Evolutionary conservation across 371 early-diverging fungal genomes (phyloP).

Genomic region (Mucor irregularis): DNA sequence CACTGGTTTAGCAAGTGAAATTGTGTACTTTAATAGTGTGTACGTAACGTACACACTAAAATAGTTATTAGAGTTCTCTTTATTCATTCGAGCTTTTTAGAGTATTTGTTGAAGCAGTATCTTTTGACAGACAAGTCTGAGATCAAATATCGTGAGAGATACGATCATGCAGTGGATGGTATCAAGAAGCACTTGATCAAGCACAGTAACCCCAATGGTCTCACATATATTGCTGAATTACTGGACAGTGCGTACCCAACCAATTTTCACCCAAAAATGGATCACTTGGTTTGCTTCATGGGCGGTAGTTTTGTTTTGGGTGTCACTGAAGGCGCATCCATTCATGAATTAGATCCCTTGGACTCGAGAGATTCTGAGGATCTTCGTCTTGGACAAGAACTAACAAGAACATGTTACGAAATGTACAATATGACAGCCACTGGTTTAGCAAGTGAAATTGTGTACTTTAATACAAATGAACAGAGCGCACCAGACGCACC

Average conservation of each 20-base stretch:
- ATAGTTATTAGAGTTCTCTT: too few relatives aligned
- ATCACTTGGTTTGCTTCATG: conserved; percentile 92
- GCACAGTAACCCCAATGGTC: conserved; percentile 55
- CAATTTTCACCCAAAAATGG: conserved; percentile 73
- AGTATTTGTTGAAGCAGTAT: conserved; percentile 90
- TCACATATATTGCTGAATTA: conserved; percentile 76
- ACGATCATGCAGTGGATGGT: conserved; percentile 68
- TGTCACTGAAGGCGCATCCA: conserved; percentile 63
- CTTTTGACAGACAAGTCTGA: conserved; percentile 72
- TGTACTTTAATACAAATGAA: conserved; percentile 49
- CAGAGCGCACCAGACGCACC: conserved; percentile 28
- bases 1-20: conserved; percentile 85
- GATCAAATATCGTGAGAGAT: conserved; percentile 66
- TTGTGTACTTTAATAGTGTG: conserved; percentile 66
- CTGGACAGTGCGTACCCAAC: conserved; percentile 30
- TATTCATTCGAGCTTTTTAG: too few relatives aligned
- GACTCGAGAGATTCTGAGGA: conserved; percentile 49
- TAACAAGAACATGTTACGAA: conserved; percentile 78
- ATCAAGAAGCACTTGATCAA: conserved; percentile 73
- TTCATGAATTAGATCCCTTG: conserved; percentile 20
- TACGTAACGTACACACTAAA: too few relatives aligned
- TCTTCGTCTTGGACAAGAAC: conserved; percentile 71
- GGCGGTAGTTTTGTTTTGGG: conserved; percentile 84
- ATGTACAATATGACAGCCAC: conserved; percentile 81
- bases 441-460: conserved; percentile 85